phyloP scores from a whole-genome alignment of 176 grass and related monocot genomes.

The Eremochloa ophiuroides region DNA sequence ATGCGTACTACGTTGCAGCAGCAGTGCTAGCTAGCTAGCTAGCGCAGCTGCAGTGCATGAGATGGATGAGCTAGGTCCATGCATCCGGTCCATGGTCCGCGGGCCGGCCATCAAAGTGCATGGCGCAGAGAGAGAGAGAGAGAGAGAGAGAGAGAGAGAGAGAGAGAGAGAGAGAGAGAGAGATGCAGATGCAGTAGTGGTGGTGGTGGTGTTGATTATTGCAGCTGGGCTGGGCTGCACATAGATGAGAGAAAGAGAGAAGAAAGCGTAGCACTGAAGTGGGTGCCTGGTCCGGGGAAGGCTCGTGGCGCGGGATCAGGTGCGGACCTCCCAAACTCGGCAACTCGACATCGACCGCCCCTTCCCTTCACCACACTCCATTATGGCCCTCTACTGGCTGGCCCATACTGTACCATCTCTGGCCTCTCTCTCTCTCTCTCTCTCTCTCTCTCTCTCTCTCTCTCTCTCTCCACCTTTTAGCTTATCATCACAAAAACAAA shows the following conservation, averaged over 20 bases:
- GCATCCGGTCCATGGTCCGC: too few species aligned
- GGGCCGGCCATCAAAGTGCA: too few species aligned
- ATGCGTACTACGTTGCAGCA: too few species aligned
- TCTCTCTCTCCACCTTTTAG: not conserved
- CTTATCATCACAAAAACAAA: not conserved
- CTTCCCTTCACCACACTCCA: not conserved
- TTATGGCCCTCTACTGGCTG: not conserved
- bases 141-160: too few species aligned
- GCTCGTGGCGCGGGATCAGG: slow-evolving; percentile 30
- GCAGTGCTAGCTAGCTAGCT: too few species aligned
- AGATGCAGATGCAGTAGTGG: not conserved
- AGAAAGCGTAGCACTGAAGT: slow-evolving; percentile 12
- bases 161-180: too few species aligned
- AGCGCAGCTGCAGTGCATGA: too few species aligned
- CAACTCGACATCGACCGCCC: slow-evolving; percentile 34
- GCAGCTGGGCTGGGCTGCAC: not conserved
- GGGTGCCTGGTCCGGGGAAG: not conserved
- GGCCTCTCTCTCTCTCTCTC: not conserved
- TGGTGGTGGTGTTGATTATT: not conserved
- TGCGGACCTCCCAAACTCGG: slow-evolving; percentile 36
- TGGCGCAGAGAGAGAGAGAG: too few species aligned
- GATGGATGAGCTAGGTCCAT: too few species aligned
- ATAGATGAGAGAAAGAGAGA: too few species aligned
- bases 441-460: not conserved
- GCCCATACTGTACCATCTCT: not conserved